Base-by-base conservation (phyloP, 305 asterid species). In the Fraxinus angustifolia region DNA sequence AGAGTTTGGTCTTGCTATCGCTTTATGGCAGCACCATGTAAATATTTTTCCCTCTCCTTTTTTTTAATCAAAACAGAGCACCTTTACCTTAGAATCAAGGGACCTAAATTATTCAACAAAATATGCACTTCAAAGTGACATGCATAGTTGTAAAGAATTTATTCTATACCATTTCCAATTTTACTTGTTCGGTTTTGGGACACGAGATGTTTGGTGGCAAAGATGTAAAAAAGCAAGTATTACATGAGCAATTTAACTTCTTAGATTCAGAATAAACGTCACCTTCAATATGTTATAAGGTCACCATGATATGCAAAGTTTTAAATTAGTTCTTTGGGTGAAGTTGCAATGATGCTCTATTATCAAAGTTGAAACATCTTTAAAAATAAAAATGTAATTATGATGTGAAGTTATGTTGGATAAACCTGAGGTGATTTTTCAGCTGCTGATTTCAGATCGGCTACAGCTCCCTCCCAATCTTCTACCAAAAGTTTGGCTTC, bases 381-480 rank as follows among this genome's bases (percentile, higher is more conserved):
- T 19, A 78, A 40, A 76, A 76, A 28, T 50, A 6, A 23, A 30
- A 12, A 12, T 30, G 38, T 68, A 68, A 67, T 28, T 67, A 30
- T 26, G 17, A 68, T 28, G 33, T 11, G 19, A 30, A 28, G 34
- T 68, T 30, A 3, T 53, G 80, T 48, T 2, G 60, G 42, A 84
- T 87, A 81, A 82, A 93, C 98, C 97, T 94, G 98, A 68, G 98
- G 97, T 75, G 94, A 91, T 88, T 90, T 93, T 84, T 95, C 99
- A 33, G 96, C 94, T 21, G 98, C 97, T 74, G 89, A 85, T 90
- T 92, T 95, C 80, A 95, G 58, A 83, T 95, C 99, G 36, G 95
- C 95, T 35, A 91, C 96, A 81, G 99, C 98, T 86, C 97, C 98
- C 79, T 95, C 99, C 98, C 98, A 93, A 80, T 95, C 98, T 90